Conservation (phyloP, 345 rosid species). For the Populus tremula region DNA sequence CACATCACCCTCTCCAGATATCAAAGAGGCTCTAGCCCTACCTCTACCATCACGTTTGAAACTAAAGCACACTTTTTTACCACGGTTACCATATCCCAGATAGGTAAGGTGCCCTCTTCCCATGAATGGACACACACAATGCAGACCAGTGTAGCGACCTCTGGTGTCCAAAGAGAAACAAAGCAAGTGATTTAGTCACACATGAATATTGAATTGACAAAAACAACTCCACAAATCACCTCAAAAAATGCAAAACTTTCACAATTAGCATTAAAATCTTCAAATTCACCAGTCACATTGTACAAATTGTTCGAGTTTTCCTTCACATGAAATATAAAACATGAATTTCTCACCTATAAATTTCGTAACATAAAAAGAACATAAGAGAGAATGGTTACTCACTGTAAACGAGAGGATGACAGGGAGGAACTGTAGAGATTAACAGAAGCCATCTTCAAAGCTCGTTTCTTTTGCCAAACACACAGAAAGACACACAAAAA, state of each 20-base stretch:
- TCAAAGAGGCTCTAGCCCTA: slow-evolving; percentile 40
- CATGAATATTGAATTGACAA: background rate
- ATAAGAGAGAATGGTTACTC: background rate
- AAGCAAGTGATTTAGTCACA: background rate
- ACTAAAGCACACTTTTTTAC: slow-evolving; percentile 27
- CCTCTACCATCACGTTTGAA: slow-evolving; percentile 28
- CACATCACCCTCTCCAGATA: slow-evolving; percentile 51
- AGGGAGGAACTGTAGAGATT: slow-evolving; percentile 21
- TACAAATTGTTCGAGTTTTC: background rate
- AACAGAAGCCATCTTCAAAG: slow-evolving; percentile 11
- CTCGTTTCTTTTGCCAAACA: background rate
- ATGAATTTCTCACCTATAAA: background rate
- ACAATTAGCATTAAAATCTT: background rate
- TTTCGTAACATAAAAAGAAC: background rate
- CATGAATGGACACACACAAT: slow-evolving; percentile 14
- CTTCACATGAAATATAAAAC: background rate
- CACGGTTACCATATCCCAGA: background rate
- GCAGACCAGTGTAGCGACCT: slow-evolving; percentile 19
- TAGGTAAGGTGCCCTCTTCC: slow-evolving; percentile 16
- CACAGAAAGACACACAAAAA: background rate
- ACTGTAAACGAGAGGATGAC: slow-evolving; percentile 24
- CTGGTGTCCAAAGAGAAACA: slow-evolving; percentile 8
- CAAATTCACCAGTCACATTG: background rate
- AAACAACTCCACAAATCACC: background rate
- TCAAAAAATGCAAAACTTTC: background rate